A percentile compares a stretch with the other conserved stretches of the same genome.
These are phyloP conservation scores for Achlya hypogyna DNA, from an alignment of 352 stramenopile species.

Conservation along the genomic window DNA sequence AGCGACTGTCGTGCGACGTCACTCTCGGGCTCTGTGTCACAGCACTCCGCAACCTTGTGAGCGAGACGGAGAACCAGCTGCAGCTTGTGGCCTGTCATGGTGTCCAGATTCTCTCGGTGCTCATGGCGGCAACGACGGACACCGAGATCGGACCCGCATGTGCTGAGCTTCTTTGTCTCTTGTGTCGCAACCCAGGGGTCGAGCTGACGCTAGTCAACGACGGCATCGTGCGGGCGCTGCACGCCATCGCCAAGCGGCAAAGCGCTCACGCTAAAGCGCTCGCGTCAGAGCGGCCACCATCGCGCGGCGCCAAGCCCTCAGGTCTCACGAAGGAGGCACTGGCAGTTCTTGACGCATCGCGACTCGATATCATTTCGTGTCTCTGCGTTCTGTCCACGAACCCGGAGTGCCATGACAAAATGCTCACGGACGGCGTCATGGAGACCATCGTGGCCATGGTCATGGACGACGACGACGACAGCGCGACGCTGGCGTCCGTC, in stretches of 20 bases:
- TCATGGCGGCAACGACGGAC: conserved; percentile 26
- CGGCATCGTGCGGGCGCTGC: conserved; percentile 54
- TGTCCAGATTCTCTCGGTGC: conserved; percentile 48
- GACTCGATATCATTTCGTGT: conserved; percentile 56
- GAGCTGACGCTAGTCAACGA: conserved; percentile 65
- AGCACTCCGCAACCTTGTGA: conserved; percentile 64
- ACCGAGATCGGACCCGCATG: not conserved
- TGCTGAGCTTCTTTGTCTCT: conserved; percentile 13
- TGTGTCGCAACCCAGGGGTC: conserved; percentile 23
- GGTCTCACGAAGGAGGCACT: conserved; percentile 14
- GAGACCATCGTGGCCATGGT: conserved; percentile 40
- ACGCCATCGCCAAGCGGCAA: conserved; percentile 41
- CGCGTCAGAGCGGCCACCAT: conserved; percentile 11
- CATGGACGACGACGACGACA: conserved; percentile 25
- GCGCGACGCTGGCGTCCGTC: conserved; percentile 32
- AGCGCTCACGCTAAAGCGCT: conserved; percentile 13
- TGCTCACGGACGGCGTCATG: conserved; percentile 64
- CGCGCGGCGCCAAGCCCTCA: not conserved
- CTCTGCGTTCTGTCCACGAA: conserved; percentile 60
- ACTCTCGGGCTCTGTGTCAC: conserved; percentile 55
- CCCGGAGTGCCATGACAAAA: conserved; percentile 48
- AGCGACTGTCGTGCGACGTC: conserved; percentile 43
- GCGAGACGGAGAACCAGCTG: conserved; percentile 40
- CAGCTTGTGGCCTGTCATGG: conserved; percentile 54
- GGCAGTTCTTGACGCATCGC: conserved; percentile 26